Evolutionary conservation across 495 filamentous ascomycete genomes (phyloP).

Genomic region (Neurospora sp.): DNA sequence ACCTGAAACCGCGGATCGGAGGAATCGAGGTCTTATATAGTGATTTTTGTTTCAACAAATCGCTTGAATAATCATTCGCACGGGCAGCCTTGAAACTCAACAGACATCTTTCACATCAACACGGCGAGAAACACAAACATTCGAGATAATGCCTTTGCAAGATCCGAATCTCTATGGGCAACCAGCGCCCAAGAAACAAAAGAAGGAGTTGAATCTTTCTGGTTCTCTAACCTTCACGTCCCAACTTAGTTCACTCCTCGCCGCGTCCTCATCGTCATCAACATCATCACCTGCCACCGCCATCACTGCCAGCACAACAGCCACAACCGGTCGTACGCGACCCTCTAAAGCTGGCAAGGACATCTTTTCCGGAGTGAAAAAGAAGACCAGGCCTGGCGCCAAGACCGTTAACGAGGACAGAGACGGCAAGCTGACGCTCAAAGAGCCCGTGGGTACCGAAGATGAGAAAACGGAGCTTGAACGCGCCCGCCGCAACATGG

Average conservation of each 20-base stretch:
- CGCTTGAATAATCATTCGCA: neutral
- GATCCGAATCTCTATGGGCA: slow-evolving; percentile 65
- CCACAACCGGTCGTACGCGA: slow-evolving; percentile 48
- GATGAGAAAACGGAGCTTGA: slow-evolving; percentile 35
- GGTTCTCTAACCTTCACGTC: slow-evolving; percentile 72
- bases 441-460: slow-evolving; percentile 31
- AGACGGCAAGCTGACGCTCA: slow-evolving; percentile 29
- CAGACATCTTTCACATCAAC: neutral
- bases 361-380: slow-evolving; percentile 56
- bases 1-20: neutral
- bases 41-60: neutral
- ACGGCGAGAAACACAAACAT: neutral
- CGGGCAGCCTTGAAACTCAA: neutral
- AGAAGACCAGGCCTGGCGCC: slow-evolving; percentile 50
- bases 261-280: slow-evolving; percentile 34
- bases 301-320: slow-evolving; percentile 8
- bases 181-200: slow-evolving; percentile 51
- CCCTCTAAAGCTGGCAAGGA: slow-evolving; percentile 58
- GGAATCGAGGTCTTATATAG: neutral
- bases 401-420: slow-evolving; percentile 9
- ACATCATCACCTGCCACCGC: neutral
- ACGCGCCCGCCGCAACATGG: slow-evolving; percentile 67
- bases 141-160: slow-evolving; percentile 36
- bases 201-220: slow-evolving; percentile 53
- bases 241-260: slow-evolving; percentile 63